Conservation (phyloP, 352 stramenopile species). For the Phytophthora lateralis region DNA sequence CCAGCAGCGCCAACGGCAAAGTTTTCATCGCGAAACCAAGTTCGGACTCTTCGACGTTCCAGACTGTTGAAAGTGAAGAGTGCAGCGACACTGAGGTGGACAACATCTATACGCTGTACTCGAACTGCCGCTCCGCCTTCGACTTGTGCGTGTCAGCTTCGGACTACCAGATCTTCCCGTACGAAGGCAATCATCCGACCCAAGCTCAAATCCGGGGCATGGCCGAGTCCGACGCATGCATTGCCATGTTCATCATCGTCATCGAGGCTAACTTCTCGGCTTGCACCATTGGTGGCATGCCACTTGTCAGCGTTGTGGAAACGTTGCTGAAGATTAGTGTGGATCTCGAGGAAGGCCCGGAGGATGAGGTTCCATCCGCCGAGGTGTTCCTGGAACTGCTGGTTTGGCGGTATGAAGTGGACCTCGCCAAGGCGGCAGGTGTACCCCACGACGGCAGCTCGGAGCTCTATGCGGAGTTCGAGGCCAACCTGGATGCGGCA, state of each 20-base stretch:
- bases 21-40: slow-evolving; percentile 38
- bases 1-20: slow-evolving; percentile 3
- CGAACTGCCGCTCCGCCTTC: slow-evolving; percentile 60
- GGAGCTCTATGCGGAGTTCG: slow-evolving; percentile 50
- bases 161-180: slow-evolving; percentile 72
- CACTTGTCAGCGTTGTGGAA: slow-evolving; percentile 52
- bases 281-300: slow-evolving; percentile 57
- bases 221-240: slow-evolving; percentile 49
- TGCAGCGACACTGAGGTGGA: slow-evolving; percentile 50
- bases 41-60: slow-evolving; percentile 55
- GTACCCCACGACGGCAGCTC: slow-evolving; percentile 51
- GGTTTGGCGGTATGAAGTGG: slow-evolving; percentile 54
- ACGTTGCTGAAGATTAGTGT: slow-evolving; percentile 69
- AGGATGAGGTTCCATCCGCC: slow-evolving; percentile 29
- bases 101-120: slow-evolving; percentile 58
- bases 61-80: slow-evolving; percentile 40
- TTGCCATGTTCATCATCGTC: slow-evolving; percentile 63
- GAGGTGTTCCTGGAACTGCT: slow-evolving; percentile 48
- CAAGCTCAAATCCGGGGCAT: slow-evolving; percentile 57
- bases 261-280: slow-evolving; percentile 51
- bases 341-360: slow-evolving; percentile 32
- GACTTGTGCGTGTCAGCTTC: slow-evolving; percentile 57
- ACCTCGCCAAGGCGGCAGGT: slow-evolving; percentile 43
- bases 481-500: slow-evolving; percentile 40
- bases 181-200: slow-evolving; percentile 49